Evolutionary conservation across 2,329 filamentous ascomycete genomes (phyloP).

Genomic region (Grosmannia clavigera): DNA sequence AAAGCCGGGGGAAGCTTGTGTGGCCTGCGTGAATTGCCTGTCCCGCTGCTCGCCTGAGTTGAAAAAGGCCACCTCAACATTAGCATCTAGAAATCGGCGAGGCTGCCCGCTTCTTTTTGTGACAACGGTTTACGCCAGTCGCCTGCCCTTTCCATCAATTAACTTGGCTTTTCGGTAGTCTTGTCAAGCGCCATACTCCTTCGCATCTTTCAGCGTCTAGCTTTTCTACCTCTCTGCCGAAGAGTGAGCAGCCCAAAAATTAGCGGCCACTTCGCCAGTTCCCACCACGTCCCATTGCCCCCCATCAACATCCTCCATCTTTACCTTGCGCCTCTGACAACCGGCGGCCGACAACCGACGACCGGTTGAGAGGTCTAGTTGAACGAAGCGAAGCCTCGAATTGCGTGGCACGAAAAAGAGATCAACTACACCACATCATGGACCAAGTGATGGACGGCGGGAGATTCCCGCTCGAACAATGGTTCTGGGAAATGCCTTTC

Average conservation of each 20-base stretch:
- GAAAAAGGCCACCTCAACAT: slow-evolving; percentile 12
- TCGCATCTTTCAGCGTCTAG: background rate
- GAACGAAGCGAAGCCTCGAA: background rate
- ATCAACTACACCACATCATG: slow-evolving; percentile 24
- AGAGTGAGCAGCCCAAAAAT: background rate
- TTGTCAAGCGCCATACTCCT: background rate
- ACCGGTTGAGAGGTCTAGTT: no score
- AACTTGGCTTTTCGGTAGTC: background rate
- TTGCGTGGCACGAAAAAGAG: background rate
- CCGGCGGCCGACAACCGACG: background rate
- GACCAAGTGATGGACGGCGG: slow-evolving; percentile 43
- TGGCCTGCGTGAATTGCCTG: background rate
- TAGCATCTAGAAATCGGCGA: background rate
- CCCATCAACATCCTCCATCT: background rate
- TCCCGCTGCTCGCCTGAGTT: background rate
- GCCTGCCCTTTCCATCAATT: background rate
- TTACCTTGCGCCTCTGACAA: background rate
- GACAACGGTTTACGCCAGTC: background rate
- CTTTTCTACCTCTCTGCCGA: background rate
- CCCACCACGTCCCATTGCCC: background rate
- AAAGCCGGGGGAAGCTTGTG: background rate
- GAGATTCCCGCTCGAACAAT: slow-evolving; percentile 76
- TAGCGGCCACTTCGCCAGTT: background rate
- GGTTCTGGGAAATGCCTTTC: slow-evolving; percentile 98
- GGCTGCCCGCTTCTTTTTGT: background rate